Evolutionary conservation across 306 rosid species (phyloP), one percentile per base, ranked within the genome.

Genomic region (Cucurbita argyrosperma): DNA sequence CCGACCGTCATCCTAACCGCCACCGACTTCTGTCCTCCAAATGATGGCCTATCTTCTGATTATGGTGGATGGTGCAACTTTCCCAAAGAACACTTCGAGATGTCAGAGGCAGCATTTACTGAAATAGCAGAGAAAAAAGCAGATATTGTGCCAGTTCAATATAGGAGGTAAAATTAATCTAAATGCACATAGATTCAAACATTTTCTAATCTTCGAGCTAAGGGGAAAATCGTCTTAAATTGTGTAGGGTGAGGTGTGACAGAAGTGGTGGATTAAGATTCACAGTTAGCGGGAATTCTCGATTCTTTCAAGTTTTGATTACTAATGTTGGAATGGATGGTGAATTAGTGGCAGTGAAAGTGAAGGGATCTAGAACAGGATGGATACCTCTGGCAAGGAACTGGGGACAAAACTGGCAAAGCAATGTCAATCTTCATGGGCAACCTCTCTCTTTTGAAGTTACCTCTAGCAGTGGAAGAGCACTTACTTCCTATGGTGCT

Each of bases 31-130:
- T 94, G 99, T 75, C 89, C 99, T 77, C 96, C 99, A 5, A 94
- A 91, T 82, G 84, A 76, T 37, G 99, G 99, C 5, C 88, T 91
- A 47, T 88, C 99, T 3, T 78, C 82, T 10, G 99, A 94, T 71
- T 94, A 94, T 82, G 99, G 99, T 77, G 99, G 99, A 46, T 91
- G 99, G 97, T 94, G 97, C 77, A 94, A 94, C 78, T 91, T 94
- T 74, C 99, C 99, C 59, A 79, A 85, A 62, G 87, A 91, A 65
- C 99, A 94, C 81, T 91, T 94, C 70, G 99, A 94, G 87, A 83
- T 94, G 96, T 94, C 99, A 6, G 83, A 83, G 76, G 83, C 90
- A 30, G 96, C 99, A 76, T 94, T 94, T 78, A 60, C 82, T 74
- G 87, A 89, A 84, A 94, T 94, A 76, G 92, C 97, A 16, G 88